Base-by-base conservation (phyloP, 2,329 filamentous ascomycete genomes). In the Trichoderma sp. region DNA sequence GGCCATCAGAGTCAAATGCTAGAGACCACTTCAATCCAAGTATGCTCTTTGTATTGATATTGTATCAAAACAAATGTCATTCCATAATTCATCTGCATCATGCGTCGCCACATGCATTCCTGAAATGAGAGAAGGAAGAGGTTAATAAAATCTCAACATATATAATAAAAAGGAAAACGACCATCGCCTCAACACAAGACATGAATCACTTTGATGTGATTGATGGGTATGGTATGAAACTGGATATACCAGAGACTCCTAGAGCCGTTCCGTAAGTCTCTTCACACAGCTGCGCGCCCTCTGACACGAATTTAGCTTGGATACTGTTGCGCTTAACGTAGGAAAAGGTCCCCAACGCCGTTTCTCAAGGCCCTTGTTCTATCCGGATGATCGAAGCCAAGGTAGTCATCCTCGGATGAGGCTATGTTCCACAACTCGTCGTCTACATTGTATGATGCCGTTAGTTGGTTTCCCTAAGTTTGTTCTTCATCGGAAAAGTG, bases 321-420 rank as follows among this genome's bases (percentile, higher is more conserved):
- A 63, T 49, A 26, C 51, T 21, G 39, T 59, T 43, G 37, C 56
- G 39, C 59, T 24, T 78, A 81, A 76, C 78, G 78, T 72, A 90
- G 84, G 80, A 90, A 90, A 75, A 91, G 82, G 75, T 90, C 89
- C 54, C 85, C 85, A 71, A 82, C 84, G 56, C 88, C 88, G 74
- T 89, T 90, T 69, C 87, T 83, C 72, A 86, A 73, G 24, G 83
- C 79, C 73, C 87, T 83, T 64, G 87, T 83, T 74, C 88, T 85
- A 79, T 91, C 89, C 58, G 86, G 80, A 73, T 91, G 89, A 76
- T 91, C 89, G 70, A 91, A 78, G 21, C 89, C 89, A 69, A 91
- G 83, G 71, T 83, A 83, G 71, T 90, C 87, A 71, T 91, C 89
- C 30, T 88, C 84, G 4, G 80, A 82, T 30, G 76, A 79, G 68